A percentile compares a stretch with the other conserved stretches of the same genome.
These are phyloP conservation scores for Aspergillus sclerotiicarbonarius DNA, from an alignment of 495 filamentous ascomycete genomes.

Conservation along the genomic window DNA sequence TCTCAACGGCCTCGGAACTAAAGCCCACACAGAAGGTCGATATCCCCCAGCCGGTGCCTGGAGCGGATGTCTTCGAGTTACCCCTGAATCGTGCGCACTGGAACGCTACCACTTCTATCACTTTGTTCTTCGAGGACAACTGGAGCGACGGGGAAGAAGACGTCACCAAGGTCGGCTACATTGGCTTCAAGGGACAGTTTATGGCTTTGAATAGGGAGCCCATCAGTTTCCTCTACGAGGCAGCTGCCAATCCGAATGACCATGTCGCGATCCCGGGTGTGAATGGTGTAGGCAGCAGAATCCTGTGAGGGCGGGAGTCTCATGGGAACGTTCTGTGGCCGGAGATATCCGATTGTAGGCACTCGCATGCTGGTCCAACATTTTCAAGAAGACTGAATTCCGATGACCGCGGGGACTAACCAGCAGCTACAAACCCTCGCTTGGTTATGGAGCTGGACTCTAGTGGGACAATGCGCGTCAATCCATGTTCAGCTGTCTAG, in stretches of 20 bases:
- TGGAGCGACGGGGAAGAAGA: conserved; percentile 68
- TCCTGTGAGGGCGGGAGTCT: conserved; percentile 39
- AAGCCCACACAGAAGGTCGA: conserved; percentile 73
- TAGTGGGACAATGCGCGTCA: conserved; percentile 12
- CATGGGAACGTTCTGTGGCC: not conserved
- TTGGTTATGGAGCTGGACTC: conserved; percentile 17
- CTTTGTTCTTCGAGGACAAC: conserved; percentile 75
- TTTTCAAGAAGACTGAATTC: not conserved
- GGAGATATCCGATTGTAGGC: not conserved
- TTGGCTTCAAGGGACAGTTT: conserved; percentile 93
- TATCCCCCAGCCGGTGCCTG: conserved; percentile 63
- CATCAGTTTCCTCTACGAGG: conserved; percentile 84
- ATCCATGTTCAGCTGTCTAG: conserved; percentile 7
- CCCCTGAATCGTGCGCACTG: conserved; percentile 85
- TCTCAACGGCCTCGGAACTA: conserved; percentile 66
- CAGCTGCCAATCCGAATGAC: conserved; percentile 85
- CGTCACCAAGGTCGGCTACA: conserved; percentile 71
- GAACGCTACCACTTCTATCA: conserved; percentile 71
- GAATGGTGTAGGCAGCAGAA: conserved; percentile 35
- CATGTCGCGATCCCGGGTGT: conserved; percentile 59
- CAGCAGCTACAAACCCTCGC: not conserved
- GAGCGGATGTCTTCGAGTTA: conserved; percentile 76
- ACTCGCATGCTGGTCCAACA: not conserved
- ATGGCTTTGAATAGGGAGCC: conserved; percentile 82
- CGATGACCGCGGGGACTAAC: not conserved